These are phyloP conservation scores for Phytophthora ramorum DNA, from an alignment of 352 stramenopile species.

Conservation along the genomic window DNA sequence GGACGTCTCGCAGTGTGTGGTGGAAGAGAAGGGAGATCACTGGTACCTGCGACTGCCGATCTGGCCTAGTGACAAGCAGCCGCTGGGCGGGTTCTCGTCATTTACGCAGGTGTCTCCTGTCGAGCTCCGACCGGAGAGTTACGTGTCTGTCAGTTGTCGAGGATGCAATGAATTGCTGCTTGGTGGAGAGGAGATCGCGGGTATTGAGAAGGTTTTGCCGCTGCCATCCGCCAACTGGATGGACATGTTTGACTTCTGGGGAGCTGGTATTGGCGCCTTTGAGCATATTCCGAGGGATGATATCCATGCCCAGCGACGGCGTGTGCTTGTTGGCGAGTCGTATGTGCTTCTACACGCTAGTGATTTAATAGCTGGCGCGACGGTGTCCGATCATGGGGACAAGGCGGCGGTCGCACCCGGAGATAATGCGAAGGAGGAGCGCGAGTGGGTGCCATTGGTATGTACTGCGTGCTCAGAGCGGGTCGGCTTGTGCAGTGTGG, in stretches of 20 bases:
- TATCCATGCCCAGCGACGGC: conserved; percentile 57
- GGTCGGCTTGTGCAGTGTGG: conserved; percentile 47
- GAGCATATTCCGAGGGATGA: conserved; percentile 78
- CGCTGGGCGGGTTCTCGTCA: conserved; percentile 56
- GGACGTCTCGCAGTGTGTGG: conserved; percentile 43
- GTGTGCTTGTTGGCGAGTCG: conserved; percentile 71
- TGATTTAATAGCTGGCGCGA: conserved; percentile 41
- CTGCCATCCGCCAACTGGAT: conserved; percentile 86
- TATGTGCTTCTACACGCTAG: conserved; percentile 66
- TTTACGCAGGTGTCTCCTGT: conserved; percentile 58
- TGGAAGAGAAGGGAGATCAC: conserved; percentile 60
- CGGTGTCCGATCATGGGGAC: conserved; percentile 9
- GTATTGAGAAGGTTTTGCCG: conserved; percentile 68
- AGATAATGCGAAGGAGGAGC: conserved; percentile 35
- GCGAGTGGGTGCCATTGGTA: conserved; percentile 44
- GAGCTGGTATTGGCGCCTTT: conserved; percentile 77
- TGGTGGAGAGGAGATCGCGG: not conserved
- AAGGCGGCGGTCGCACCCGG: conserved; percentile 7
- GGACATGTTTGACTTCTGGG: conserved; percentile 91
- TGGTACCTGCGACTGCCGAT: conserved; percentile 73
- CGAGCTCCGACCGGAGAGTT: conserved; percentile 55
- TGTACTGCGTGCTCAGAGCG: conserved; percentile 51
- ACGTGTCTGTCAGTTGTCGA: conserved; percentile 52
- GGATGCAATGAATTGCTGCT: conserved; percentile 35
- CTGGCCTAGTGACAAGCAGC: conserved; percentile 52